A percentile compares a stretch with the other conserved stretches of the same genome.
phyloP scores from a whole-genome alignment of 257 asterid species.

The Gentiana macrophylla region DNA sequence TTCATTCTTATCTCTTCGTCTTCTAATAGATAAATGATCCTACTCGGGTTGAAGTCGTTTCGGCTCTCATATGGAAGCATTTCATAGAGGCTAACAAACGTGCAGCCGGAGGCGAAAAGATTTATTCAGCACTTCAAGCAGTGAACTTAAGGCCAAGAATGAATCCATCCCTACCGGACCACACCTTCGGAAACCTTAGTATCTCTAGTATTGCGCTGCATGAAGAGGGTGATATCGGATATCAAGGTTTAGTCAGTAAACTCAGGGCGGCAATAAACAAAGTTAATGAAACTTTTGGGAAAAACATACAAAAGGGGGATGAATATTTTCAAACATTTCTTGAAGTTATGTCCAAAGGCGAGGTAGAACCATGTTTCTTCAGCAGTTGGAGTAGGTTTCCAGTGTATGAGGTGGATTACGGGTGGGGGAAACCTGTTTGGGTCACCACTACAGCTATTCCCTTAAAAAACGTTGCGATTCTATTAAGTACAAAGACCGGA shows the following conservation, averaged over 20 bases:
- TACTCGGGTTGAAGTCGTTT: constrained; percentile 39
- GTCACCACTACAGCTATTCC: constrained; percentile 21
- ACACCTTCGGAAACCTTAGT: constrained; percentile 23
- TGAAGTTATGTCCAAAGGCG: constrained; percentile 8
- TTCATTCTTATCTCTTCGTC: too few relatives aligned
- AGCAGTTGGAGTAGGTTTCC: constrained; percentile 24
- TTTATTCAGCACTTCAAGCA: constrained; percentile 18
- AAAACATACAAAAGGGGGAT: constrained; percentile 7
- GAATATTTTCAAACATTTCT: constrained; percentile 5
- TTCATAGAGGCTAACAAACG: constrained; percentile 10
- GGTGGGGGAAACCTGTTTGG: constrained; percentile 6
- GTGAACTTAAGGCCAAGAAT: constrained; percentile 14
- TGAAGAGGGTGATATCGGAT: neutral
- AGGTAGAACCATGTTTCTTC: constrained; percentile 17
- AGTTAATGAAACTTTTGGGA: constrained; percentile 14
- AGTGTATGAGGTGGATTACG: too few relatives aligned
- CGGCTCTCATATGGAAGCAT: constrained; percentile 30
- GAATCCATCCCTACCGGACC: too few relatives aligned
- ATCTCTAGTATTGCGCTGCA: constrained; percentile 12
- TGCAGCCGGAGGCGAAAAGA: neutral
- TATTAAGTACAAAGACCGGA: constrained; percentile 26
- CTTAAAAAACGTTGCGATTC: constrained; percentile 18
- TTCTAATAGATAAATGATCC: constrained; percentile 13
- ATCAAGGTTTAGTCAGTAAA: constrained; percentile 11
- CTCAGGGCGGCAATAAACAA: constrained; percentile 23